Evolutionary conservation across 2,329 filamentous ascomycete genomes (phyloP), one percentile per base, ranked within the genome.

Genomic region (Pseudogymnoascus verrucosus): DNA sequence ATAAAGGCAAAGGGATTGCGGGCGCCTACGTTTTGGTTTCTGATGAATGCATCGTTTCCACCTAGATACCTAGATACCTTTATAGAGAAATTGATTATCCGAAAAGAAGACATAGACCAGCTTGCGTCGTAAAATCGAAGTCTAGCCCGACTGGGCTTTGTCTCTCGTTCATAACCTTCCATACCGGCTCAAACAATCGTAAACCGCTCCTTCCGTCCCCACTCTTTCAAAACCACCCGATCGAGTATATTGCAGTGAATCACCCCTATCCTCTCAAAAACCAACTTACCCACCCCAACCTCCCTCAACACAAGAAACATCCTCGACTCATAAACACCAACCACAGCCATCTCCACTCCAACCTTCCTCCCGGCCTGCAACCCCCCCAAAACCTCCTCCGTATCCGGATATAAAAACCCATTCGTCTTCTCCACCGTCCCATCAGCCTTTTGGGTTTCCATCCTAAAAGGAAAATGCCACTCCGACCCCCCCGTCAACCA

Each of bases 281-380:
- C 51, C 26, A 26, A 14, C n/a, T 57, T 57, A 14, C 26, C 26
- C 28, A 6, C n/a, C 5, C n/a, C 51, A 2, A 34, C 12, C 28
- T 21, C 10, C 51, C 51, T 57, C 28, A 57, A 10, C 26, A 34
- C 51, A 31, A 57, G 10, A 34, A 57, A 57, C 51, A 57, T 6
- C 11, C 51, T 57, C n/a, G 51, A 34, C 28, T 57, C 51, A 57
- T 57, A 57, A 57, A 57, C 28, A 57, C n/a, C 12, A 34, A 57
- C 51, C 4, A 60, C 31, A 26, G 31, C 44, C 26, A 23, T 62
- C 23, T 62, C 39, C 14, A 64, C 40, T 8, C 51, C 28, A 51
- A 44, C 62, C n/a, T 60, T 47, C 28, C 36, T 19, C 64, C 19
- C 39, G 42, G 31, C 62, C 54, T 39, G 23, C n/a, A 47, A 19